Base-by-base conservation (phyloP, 257 asterid species). In the Datura wrightii region DNA sequence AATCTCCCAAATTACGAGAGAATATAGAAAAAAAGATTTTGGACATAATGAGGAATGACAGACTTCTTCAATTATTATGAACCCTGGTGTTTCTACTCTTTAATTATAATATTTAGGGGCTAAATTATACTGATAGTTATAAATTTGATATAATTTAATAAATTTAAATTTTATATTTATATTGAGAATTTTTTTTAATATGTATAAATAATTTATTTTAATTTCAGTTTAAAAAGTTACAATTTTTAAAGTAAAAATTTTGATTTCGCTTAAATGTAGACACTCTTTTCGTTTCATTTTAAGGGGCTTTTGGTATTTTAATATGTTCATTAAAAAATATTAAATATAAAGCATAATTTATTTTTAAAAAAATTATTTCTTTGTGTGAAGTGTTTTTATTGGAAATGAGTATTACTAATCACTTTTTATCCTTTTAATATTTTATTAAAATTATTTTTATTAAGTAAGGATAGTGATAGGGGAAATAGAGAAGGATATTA, bases 1-100 rank as follows among this genome's bases (percentile, higher is more conserved):
- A 62, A 82, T 82, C 78, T 82, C 78, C 59, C 84, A 44, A 62
- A 19, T 82, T 82, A 59, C 84, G 74, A 82, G 71, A 82, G 74
- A 82, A 62, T 42, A 60, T 66, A 39, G 39, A 58, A 59, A 80
- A 39, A 55, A 59, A 80, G 58, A 24, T 82, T 60, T 82, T 82
- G 79, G 54, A 66, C 19, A 46, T 19, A 19, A 62, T 24, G 84
- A 82, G 60, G 46, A 78, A 78, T 78, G 48, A 39, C 84, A 62
- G 46, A 81, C n/a, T 15, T 24, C 62, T 62, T 60, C 50, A 78
- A 78, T 82, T 66, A 59, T 62, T 60, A 59, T 2, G 78, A 44
- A 82, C 13, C 19, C 18, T 59, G 84, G 78, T 13, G 46, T 6
- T 60, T 59, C 5, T 80, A 59, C 39, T 41, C 36, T 80, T 41